Conservation (phyloP, 192 early-diverging fungal genomes). For the Phycomyces nitens region DNA sequence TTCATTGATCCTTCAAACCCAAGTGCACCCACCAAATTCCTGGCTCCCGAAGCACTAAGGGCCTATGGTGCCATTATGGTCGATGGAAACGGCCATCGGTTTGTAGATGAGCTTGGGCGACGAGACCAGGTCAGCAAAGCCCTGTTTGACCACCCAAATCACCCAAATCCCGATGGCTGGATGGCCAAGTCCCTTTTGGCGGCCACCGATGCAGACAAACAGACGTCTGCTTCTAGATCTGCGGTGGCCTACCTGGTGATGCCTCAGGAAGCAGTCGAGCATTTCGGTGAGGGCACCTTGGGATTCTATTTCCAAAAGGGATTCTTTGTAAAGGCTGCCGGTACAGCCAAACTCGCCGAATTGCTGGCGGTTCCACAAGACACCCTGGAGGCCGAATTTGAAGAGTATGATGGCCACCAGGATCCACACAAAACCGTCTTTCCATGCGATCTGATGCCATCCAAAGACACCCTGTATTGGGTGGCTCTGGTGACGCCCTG, state of each 20-base stretch:
- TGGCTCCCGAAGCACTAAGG: slow-evolving; percentile 80
- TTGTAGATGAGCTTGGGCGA: slow-evolving; percentile 71
- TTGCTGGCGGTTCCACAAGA: slow-evolving; percentile 1
- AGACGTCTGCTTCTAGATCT: background rate
- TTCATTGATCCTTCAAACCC: slow-evolving; percentile 68
- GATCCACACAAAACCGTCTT: slow-evolving; percentile 26
- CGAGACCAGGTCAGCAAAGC: slow-evolving; percentile 50
- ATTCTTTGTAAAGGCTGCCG: slow-evolving; percentile 7
- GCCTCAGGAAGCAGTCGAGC: slow-evolving; percentile 20
- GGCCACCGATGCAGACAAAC: too few relatives aligned
- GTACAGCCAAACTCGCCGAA: slow-evolving; percentile 6
- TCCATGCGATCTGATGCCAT: slow-evolving; percentile 7
- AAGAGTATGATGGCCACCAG: slow-evolving; percentile 14
- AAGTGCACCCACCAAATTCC: slow-evolving; percentile 67
- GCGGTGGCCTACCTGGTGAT: slow-evolving; percentile 16
- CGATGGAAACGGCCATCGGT: slow-evolving; percentile 64
- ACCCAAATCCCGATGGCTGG: background rate
- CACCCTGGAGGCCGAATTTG: slow-evolving; percentile 9
- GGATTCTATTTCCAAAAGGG: slow-evolving; percentile 25
- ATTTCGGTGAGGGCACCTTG: slow-evolving; percentile 15
- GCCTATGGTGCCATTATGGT: slow-evolving; percentile 74
- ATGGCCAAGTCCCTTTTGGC: background rate
- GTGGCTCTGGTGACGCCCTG: slow-evolving; percentile 25
- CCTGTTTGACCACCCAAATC: slow-evolving; percentile 41
- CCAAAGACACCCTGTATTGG: slow-evolving; percentile 19